Conservation (phyloP, 495 filamentous ascomycete species). For the Aspergillus kassunensis region DNA sequence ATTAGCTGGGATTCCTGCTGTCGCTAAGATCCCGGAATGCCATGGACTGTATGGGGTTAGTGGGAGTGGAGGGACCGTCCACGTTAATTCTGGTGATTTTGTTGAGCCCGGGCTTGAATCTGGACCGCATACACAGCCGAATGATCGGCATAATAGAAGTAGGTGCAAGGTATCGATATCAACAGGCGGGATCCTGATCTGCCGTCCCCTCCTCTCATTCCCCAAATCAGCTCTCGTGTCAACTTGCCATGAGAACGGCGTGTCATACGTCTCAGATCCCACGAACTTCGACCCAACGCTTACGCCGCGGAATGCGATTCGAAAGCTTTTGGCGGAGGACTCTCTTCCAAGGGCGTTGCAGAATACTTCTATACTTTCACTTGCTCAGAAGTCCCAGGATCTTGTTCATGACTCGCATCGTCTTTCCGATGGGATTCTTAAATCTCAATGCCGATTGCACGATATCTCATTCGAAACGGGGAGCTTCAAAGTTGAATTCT, state of each 20-base stretch:
- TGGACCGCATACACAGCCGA: not conserved
- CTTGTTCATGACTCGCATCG: slow-evolving; percentile 24
- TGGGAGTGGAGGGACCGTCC: slow-evolving; percentile 53
- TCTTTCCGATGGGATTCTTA: slow-evolving; percentile 35
- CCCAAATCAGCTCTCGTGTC: slow-evolving; percentile 65
- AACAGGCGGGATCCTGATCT: slow-evolving; percentile 64
- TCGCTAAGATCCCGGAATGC: slow-evolving; percentile 76
- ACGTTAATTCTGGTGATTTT: not conserved
- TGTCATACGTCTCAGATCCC: slow-evolving; percentile 76
- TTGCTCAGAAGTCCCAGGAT: slow-evolving; percentile 39
- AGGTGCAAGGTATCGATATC: slow-evolving; percentile 42
- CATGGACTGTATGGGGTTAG: slow-evolving; percentile 66
- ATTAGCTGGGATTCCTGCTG: slow-evolving; percentile 61
- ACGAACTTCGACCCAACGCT: slow-evolving; percentile 80
- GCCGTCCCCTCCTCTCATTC: slow-evolving; percentile 72
- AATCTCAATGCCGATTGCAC: slow-evolving; percentile 30
- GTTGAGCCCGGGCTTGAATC: not conserved
- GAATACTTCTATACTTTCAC: slow-evolving; percentile 56
- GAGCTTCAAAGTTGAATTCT: slow-evolving; percentile 35
- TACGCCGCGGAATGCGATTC: slow-evolving; percentile 76
- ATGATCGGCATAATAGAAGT: not conserved
- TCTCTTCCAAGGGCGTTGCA: slow-evolving; percentile 66
- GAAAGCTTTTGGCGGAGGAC: slow-evolving; percentile 56
- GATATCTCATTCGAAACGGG: slow-evolving; percentile 37
- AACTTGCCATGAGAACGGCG: slow-evolving; percentile 61